Base-by-base conservation (phyloP, 2,329 filamentous ascomycete species). In the Penicillium sp. region DNA sequence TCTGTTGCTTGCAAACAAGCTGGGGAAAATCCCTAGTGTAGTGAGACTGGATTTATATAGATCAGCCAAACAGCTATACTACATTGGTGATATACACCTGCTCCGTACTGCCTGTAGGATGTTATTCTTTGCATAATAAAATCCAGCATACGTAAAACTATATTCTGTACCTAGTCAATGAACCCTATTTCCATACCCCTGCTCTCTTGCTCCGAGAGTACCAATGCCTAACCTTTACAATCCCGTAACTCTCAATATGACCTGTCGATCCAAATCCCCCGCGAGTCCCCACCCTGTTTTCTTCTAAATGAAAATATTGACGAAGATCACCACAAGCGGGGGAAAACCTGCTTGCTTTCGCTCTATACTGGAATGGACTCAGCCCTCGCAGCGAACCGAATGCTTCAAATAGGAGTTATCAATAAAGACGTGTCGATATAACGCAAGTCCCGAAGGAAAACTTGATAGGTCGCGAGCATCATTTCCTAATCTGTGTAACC, bases 401-500 rank as follows among this genome's bases (percentile, higher is more conserved):
- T 35, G 12, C 17, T 40, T 55, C 57, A 57, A 31, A 16, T 33
- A 33, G 31, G 3, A 33, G 10, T 6, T 58, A 52, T 19, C 53
- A 37, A 50, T 37, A 22, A 22, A 14, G 43, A 51, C 25, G 17
- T 19, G 43, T 51, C 46, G 50, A 56, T 51, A 49, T 25, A 3
- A 14, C 2, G 2, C 10, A 40, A 50, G 16, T 17, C 4, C 28
- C 28, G 43, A 42, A 50, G 53, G 31, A 52, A 56, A 53, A 52
- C 36, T 35, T 53, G 55, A 50, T 30, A 52, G 50, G 36, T 36
- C 30, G 37, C 26, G 61, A 51, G n/a, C 40, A 64, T 65, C 60
- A 56, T 57, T 65, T 37, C 63, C 59, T 5, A 16, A 43, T 30
- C 52, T 8, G 60, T 54, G 52, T 65, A 63, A 64, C 58, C 63